Percentiles rank a stretch among this genome's conserved stretches.
Evolutionary conservation across 108 stramenopile genomes (phyloP).

Genomic region (Aurantiochytrium sp.): DNA sequence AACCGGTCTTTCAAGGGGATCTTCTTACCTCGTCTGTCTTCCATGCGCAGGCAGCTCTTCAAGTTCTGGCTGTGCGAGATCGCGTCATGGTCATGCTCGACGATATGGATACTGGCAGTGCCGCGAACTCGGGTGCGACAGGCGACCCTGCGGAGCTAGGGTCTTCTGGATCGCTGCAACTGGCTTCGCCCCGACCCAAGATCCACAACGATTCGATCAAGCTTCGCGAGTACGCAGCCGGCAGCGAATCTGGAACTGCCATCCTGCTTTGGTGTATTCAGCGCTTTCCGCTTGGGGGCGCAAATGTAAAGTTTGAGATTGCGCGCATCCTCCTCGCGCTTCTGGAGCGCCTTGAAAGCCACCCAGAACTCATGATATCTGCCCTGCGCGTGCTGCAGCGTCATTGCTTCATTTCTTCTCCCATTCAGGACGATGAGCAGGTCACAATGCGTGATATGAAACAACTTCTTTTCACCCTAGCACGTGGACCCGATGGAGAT

Average conservation of each 20-base stretch:
- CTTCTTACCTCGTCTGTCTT: not conserved
- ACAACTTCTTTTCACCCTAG: not conserved
- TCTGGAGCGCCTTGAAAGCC: not conserved
- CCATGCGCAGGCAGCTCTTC: not conserved
- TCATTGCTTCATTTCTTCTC: not conserved
- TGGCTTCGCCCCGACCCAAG: not conserved
- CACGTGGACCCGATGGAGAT: not conserved
- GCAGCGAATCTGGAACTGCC: not conserved
- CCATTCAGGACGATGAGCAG: not conserved
- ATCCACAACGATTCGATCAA: not conserved
- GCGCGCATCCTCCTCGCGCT: not conserved
- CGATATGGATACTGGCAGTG: not conserved
- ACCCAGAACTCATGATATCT: not conserved
- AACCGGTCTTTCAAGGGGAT: not conserved
- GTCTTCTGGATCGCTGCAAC: not conserved
- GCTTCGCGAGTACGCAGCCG: not conserved
- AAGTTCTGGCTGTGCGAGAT: not conserved
- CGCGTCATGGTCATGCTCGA: not conserved
- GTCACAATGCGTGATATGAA: conserved; percentile 15
- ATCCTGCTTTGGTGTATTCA: not conserved
- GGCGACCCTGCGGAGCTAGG: too few species aligned
- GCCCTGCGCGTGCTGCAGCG: not conserved
- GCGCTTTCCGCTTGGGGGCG: not conserved
- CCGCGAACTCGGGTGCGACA: too few species aligned
- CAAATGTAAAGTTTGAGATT: not conserved